These are phyloP conservation scores for Krasilnikovozyma curviuscula DNA, from an alignment of 768 basidiomycete species.

Conservation along the genomic window DNA sequence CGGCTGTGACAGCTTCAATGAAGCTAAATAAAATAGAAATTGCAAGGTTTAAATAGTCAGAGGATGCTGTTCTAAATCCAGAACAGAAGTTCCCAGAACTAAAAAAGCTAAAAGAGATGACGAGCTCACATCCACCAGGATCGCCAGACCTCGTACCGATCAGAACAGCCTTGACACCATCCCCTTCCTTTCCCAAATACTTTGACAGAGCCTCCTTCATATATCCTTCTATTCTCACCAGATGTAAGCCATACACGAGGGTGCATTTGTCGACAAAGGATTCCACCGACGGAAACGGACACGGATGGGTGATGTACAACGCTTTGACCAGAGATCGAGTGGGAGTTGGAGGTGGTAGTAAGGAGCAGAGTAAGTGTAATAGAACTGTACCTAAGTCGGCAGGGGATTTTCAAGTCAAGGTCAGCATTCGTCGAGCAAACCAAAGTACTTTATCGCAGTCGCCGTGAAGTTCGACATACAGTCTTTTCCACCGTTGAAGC, in stretches of 20 bases:
- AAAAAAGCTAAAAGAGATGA: not conserved
- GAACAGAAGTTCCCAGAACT: not conserved
- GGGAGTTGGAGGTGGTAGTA: slow-evolving; percentile 20
- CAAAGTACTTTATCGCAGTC: not conserved
- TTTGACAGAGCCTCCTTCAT: slow-evolving; percentile 60
- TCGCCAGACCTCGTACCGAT: slow-evolving; percentile 77
- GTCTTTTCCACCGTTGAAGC: slow-evolving; percentile 98
- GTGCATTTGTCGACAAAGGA: slow-evolving; percentile 52
- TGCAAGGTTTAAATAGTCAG: not conserved
- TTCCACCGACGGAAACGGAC: slow-evolving; percentile 70
- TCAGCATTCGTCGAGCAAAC: slow-evolving; percentile 21
- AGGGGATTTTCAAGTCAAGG: slow-evolving; percentile 10
- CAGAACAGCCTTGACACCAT: slow-evolving; percentile 53
- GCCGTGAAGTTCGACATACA: slow-evolving; percentile 34
- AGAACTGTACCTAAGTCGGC: slow-evolving; percentile 7
- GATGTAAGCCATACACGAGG: slow-evolving; percentile 48
- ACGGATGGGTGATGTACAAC: slow-evolving; percentile 75
- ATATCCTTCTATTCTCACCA: slow-evolving; percentile 39
- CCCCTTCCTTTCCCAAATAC: slow-evolving; percentile 38
- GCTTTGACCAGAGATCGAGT: slow-evolving; percentile 35
- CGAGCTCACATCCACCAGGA: slow-evolving; percentile 73
- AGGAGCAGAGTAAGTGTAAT: slow-evolving; percentile 2
- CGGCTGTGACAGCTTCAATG: slow-evolving; percentile 49
- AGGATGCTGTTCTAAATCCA: not conserved
- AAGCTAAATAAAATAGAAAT: slow-evolving; percentile 31